These are phyloP conservation scores for Citrus trifoliata DNA, from an alignment of 345 rosid genomes.

Conservation along the genomic window DNA sequence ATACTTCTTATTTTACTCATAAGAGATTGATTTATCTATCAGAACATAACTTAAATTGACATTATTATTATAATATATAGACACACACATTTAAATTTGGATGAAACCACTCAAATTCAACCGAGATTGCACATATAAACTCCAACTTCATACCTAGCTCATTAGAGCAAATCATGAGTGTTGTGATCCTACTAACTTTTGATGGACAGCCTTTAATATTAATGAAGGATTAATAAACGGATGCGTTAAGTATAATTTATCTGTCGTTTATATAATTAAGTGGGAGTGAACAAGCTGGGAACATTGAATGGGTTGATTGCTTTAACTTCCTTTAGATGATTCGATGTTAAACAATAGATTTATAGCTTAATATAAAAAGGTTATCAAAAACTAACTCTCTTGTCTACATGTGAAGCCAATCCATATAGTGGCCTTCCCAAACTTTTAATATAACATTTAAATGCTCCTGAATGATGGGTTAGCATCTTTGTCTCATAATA, in stretches of 20 bases:
- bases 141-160: neutral
- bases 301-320: neutral
- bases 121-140: neutral
- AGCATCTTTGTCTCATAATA: conserved; percentile 3
- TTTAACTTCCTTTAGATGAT: neutral
- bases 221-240: conserved; percentile 1
- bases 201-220: neutral
- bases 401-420: conserved; percentile 5
- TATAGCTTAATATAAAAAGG: conserved; percentile 15
- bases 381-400: conserved; percentile 14
- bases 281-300: neutral
- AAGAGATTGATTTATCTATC: no score
- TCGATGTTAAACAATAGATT: conserved; percentile 18
- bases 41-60: no score
- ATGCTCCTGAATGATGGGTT: conserved; percentile 20
- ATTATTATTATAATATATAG: no score
- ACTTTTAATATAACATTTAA: neutral
- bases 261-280: neutral
- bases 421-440: neutral
- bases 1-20: no score
- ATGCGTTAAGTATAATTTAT: neutral
- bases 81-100: neutral
- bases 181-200: neutral
- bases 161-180: neutral
- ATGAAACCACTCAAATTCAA: neutral